Evolutionary conservation across 768 basidiomycete species (phyloP), one percentile per base, ranked within the genome.

Genomic region (Trametes cinnabarina): DNA sequence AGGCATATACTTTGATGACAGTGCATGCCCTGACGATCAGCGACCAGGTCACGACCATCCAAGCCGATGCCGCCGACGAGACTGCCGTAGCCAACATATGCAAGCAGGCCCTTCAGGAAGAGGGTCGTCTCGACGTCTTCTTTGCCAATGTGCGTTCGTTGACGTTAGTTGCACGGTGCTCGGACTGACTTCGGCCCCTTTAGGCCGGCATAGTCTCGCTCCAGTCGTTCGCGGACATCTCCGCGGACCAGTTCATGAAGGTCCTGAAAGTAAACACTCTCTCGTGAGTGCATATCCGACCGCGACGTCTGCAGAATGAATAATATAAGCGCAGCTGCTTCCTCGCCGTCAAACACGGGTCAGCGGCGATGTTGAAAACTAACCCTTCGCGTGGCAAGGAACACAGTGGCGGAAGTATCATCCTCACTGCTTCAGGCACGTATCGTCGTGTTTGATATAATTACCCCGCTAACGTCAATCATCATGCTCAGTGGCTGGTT

Each of bases 91-190:
- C 82, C 20, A 73, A 72, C 6, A 69, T 94, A 1, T 93, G 94
- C 70, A 74, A 86, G 55, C 84, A 77, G 56, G 92, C 89, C 2
- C 66, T 93, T 30, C 73, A 81, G 41, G 93, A 97, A 59, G 87
- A 95, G 68, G 93, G 94, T 9, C 81, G 84, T 58, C 77, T 98
- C 12, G 95, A 98, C 64, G 86, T 95, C 62, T 97, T 97, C 79
- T 98, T 94, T 69, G 95, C 95, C 32, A 97, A 98, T 69, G 94
- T 92, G 66, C 51, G 12, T 12, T 9, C 12, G 12, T 28, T 5
- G n/a, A n/a, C n/a, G n/a, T n/a, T n/a, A n/a, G n/a, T n/a, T n/a
- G n/a, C n/a, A n/a, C n/a, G n/a, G n/a, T n/a, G n/a, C n/a, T n/a
- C n/a, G n/a, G n/a, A n/a, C n/a, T n/a, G n/a, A n/a, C n/a, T n/a